Base-by-base conservation (phyloP, 2,329 filamentous ascomycete species). In the Venturia pyrina region DNA sequence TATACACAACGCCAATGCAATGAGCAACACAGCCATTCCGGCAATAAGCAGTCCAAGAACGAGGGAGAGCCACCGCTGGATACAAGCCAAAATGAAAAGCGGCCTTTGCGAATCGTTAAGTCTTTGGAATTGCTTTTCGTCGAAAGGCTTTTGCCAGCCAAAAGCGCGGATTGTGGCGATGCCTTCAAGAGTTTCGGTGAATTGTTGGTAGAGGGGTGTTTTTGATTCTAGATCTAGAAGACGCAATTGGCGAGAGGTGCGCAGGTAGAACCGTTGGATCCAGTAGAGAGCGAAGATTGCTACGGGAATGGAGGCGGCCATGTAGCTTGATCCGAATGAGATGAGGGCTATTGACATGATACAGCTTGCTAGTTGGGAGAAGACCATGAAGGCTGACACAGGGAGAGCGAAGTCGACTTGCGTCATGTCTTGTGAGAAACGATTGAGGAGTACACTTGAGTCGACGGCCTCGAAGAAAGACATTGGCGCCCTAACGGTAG, bases 111-210 rank as follows among this genome's bases (percentile, higher is more conserved):
- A 76, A 32, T 68, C 69, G 65, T 81, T 76, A 8, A 82, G 73
- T 21, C 76, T 67, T 1, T 69, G 63, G 0, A 75, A 72, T 1
- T 75, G 78, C 59, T 78, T 77, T 15, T 76, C 68, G 0, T 75
- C 72, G 41, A 79, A 74, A 2, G 73, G 70, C 5, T 69, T 69
- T n/a, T 76, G 74, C 81, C 81, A 83, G 1, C 76, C 75, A 65
- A 82, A 83, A 0, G 82, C 78, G 10, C 82, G 79, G 44, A 85
- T 79, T 0, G 81, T 84, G 0, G 76, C 68, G 0, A 84, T 69
- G 0, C 82, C 82, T 10, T 75, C 72, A 0, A 83, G 69, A 0
- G 80, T 80, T 65, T 85, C 83, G 10, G 78, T 73, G 67, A 84
- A 83, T 53, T 83, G 80, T 67, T 68, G 75, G 61, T 78, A 79